Evolutionary conservation across 176 grass and related monocot species (phyloP), one percentile per base, ranked within the genome.

Genomic region (Aegilops tauschii): DNA sequence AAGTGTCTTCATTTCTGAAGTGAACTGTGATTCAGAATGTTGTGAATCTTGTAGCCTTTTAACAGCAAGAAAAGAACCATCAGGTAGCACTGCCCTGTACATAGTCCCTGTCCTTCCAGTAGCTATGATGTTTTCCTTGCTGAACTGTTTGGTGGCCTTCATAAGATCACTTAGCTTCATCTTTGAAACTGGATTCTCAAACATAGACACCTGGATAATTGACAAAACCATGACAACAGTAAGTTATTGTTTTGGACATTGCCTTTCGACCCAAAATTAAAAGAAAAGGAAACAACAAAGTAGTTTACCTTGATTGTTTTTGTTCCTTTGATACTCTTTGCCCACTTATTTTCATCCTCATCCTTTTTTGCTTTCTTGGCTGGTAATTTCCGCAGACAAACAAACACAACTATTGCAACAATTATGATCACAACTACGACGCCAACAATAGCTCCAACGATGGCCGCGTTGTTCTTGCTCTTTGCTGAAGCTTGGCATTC

Each of bases 111-210:
- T 93, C 61, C 95, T 90, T 35, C 95, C 93, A 21, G 89, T 87
- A 65, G 78, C 86, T 78, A 95, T 93, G 61, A 98, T 92, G 35
- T 95, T 95, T 6, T 95, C 89, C 21, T 87, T 95, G 85, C 89
- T 89, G 62, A 98, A 98, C 56, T 98, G 66, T 27, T 89, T 82
- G 2, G 95, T 98, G 45, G 93, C 95, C 84, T 95, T 98, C 95
- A 98, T 95, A 28, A 98, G 92, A 86, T 98, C 95, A 62, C 80
- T 89, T 50, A 98, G 35, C 67, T 98, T 95, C 95, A 98, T 98
- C 79, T 98, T 98, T 25, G 95, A 98, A 77, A 98, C 80, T 9
- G 89, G 89, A 69, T 98, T 98, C 80, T 90, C 91, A 42, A 98
- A 98, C 89, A 98, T 92, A 20, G 95, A 95, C 50, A 98, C 95